phyloP scores from a whole-genome alignment of 345 rosid genomes.

The Syzygium oleosum region DNA sequence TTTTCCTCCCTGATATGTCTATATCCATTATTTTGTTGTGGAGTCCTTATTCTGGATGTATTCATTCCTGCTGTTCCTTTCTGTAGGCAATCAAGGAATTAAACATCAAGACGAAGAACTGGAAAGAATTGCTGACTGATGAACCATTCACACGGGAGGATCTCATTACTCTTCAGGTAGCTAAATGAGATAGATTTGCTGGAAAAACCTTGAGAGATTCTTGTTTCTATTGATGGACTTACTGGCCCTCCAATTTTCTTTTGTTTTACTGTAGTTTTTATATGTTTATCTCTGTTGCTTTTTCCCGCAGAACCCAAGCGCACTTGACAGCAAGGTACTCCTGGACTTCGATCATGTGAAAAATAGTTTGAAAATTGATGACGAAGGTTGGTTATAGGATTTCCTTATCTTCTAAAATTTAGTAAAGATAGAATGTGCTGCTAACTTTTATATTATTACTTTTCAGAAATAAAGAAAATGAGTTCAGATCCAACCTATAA shows the following conservation, averaged over 20 bases:
- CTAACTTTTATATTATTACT: neutral
- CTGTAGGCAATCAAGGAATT: slow-evolving; percentile 81
- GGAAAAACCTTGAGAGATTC: neutral
- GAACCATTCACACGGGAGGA: slow-evolving; percentile 76
- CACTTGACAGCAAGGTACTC: slow-evolving; percentile 52
- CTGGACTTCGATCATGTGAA: slow-evolving; percentile 90
- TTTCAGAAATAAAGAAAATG: slow-evolving; percentile 54
- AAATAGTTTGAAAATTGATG: slow-evolving; percentile 64
- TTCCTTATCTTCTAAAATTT: neutral
- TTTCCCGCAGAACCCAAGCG: slow-evolving; percentile 68
- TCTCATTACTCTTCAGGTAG: slow-evolving; percentile 78
- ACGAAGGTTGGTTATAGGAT: slow-evolving; percentile 49
- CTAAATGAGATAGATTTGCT: neutral
- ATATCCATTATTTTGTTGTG: neutral
- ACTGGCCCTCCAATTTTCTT: neutral
- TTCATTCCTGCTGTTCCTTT: neutral
- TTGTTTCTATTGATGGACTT: neutral
- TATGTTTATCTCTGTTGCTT: neutral
- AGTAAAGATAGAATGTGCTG: neutral
- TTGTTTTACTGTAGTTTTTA: neutral
- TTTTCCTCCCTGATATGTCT: neutral
- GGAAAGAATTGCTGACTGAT: slow-evolving; percentile 88
- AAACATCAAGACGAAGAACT: slow-evolving; percentile 86
- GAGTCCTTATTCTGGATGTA: neutral
- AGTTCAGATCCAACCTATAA: slow-evolving; percentile 64